Percentiles rank a stretch among this genome's conserved stretches.
These are phyloP conservation scores for Crassisporium funariophilum DNA, from an alignment of 768 basidiomycete species.

Conservation along the genomic window DNA sequence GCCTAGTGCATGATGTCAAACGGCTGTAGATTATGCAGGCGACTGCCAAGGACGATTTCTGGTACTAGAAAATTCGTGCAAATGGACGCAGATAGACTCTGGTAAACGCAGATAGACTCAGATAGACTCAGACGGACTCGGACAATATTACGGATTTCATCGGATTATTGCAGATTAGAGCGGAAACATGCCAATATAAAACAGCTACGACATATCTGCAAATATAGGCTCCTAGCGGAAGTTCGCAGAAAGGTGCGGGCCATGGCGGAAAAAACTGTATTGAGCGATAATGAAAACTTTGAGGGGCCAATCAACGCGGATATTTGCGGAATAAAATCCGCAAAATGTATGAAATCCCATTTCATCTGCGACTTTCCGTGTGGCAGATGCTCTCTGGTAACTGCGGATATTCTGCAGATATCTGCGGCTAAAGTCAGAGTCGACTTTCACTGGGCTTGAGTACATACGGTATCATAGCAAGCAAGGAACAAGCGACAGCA, in stretches of 20 bases:
- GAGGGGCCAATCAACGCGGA: background rate
- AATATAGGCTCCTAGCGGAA: background rate
- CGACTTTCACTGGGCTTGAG: slow-evolving; percentile 1
- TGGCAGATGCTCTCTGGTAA: background rate
- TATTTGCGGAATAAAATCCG: background rate
- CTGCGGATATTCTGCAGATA: background rate
- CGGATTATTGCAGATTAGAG: background rate
- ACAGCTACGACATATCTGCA: background rate
- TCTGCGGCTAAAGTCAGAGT: background rate
- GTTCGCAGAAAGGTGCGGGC: background rate
- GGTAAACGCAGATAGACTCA: slow-evolving; percentile 1
- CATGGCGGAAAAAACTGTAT: background rate
- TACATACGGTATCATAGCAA: too few relatives aligned
- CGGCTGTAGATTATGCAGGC: background rate
- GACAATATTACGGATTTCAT: background rate
- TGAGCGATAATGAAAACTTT: background rate
- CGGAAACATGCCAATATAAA: background rate
- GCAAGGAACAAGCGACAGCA: too few relatives aligned
- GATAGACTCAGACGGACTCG: too few relatives aligned
- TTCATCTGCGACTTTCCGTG: background rate
- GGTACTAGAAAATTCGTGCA: too few relatives aligned
- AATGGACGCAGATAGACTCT: background rate
- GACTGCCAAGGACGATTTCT: background rate
- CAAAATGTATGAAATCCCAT: background rate
- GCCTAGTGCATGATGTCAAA: background rate